phyloP scores from a whole-genome alignment of 2,329 filamentous ascomycete genomes.

The Alternaria dauci region DNA sequence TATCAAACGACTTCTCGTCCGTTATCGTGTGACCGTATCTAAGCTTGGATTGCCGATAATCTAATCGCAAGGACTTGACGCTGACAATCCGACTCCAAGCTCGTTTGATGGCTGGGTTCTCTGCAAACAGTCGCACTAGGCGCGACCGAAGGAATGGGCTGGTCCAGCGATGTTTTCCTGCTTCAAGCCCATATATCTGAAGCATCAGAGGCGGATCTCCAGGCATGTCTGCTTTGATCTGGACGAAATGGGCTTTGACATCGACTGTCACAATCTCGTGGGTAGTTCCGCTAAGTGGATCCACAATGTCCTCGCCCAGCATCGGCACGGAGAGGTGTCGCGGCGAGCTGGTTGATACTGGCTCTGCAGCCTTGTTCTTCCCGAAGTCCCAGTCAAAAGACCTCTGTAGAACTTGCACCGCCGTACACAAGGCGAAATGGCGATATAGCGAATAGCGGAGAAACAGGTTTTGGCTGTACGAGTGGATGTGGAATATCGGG shows the following conservation, averaged over 20 bases:
- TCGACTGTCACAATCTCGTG: slow-evolving; percentile 82
- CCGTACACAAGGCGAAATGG: slow-evolving; percentile 88
- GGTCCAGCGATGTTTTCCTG: slow-evolving; percentile 86
- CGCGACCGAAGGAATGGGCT: slow-evolving; percentile 80
- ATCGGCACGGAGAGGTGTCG: slow-evolving; percentile 46
- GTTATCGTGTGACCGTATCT: slow-evolving; percentile 69
- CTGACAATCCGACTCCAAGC: slow-evolving; percentile 89
- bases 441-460: slow-evolving; percentile 92
- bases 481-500: slow-evolving; percentile 86
- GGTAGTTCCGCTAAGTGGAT: slow-evolving; percentile 35
- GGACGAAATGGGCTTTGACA: slow-evolving; percentile 80
- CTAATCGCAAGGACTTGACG: slow-evolving; percentile 80
- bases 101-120: slow-evolving; percentile 80
- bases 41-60: slow-evolving; percentile 78
- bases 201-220: slow-evolving; percentile 90
- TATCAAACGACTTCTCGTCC: slow-evolving; percentile 83
- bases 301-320: slow-evolving; percentile 40
- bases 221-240: slow-evolving; percentile 89
- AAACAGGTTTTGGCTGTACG: slow-evolving; percentile 78
- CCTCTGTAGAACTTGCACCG: slow-evolving; percentile 71
- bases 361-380: slow-evolving; percentile 19
- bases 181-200: slow-evolving; percentile 83
- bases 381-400: slow-evolving; percentile 49
- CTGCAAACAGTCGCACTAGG: slow-evolving; percentile 84
- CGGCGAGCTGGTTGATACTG: slow-evolving; percentile 25